phyloP scores from a whole-genome alignment of 345 rosid species.

The Citrus sinensis region DVS_A1.0 CM039161.1:23699001-23699500 shows the following conservation, averaged over 20 bases:
- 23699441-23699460: conserved; percentile 2
- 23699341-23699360: no score
- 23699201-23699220: background rate
- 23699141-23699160: no score
- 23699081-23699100: background rate
- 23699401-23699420: conserved; percentile 17
- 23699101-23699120: background rate
- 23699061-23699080: background rate
- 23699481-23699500: background rate
- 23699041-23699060: background rate
- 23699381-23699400: conserved; percentile 13
- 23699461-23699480: background rate
- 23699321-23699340: no score
- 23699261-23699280: background rate
- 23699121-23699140: no score
- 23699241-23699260: background rate
- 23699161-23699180: background rate
- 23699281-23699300: background rate
- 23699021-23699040: background rate
- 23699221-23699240: background rate
- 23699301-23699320: no score
- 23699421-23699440: conserved; percentile 20
- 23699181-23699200: background rate
- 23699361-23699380: background rate
- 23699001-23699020: conserved; percentile 9